These are phyloP conservation scores for Rutstroemia sp. DNA, from an alignment of 2,329 filamentous ascomycete genomes.

Conservation along the genomic window DNA sequence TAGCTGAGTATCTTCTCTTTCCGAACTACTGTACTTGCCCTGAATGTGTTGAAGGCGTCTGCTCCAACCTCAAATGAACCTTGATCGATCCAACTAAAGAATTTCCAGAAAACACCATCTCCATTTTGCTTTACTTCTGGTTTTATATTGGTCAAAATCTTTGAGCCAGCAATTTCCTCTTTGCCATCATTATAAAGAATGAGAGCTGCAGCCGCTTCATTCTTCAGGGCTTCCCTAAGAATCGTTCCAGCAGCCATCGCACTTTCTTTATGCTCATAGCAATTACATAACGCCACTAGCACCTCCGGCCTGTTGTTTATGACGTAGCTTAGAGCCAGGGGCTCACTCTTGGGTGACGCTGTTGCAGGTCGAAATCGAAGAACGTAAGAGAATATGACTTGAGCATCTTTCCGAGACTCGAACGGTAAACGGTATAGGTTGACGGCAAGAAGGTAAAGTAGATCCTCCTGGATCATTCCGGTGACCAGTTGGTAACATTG, in stretches of 20 bases:
- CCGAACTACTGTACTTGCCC: constrained; percentile 46
- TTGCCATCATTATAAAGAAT: constrained; percentile 87
- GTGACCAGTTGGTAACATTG: constrained; percentile 82
- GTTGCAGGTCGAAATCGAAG: constrained; percentile 77
- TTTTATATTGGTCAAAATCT: constrained; percentile 71
- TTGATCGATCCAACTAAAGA: constrained; percentile 96
- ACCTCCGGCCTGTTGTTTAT: constrained; percentile 81
- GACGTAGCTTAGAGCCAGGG: constrained; percentile 81
- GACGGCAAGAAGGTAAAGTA: constrained; percentile 75
- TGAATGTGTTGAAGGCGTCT: constrained; percentile 95
- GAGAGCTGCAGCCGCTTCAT: constrained; percentile 82
- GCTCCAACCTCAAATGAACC: constrained; percentile 94
- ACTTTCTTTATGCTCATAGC: constrained; percentile 85
- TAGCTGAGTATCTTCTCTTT: constrained; percentile 5
- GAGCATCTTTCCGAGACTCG: constrained; percentile 91
- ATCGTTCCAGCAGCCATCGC: constrained; percentile 88
- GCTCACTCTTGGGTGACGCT: constrained; percentile 61
- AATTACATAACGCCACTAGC: constrained; percentile 78
- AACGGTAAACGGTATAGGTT: constrained; percentile 84
- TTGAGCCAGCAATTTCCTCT: constrained; percentile 56
- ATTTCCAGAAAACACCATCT: constrained; percentile 87
- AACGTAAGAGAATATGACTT: constrained; percentile 91
- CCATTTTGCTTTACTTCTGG: constrained; percentile 69
- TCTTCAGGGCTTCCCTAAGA: constrained; percentile 79
- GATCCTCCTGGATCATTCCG: constrained; percentile 79